phyloP scores from a whole-genome alignment of 1,139 yeast species.

The Eremothecium coryli region DNA sequence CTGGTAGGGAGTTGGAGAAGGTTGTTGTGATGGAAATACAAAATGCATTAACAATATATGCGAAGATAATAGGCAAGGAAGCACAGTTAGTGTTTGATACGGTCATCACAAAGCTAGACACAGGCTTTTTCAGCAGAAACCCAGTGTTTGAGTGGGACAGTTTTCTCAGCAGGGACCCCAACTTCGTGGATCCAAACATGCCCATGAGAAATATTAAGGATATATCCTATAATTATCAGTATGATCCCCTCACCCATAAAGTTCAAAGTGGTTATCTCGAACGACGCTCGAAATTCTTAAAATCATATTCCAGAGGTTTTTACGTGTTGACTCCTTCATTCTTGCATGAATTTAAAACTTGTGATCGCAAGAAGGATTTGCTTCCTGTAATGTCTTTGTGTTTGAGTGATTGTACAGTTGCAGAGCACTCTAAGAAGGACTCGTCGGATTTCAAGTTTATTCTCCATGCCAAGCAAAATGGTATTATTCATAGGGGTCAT shows the following conservation, averaged over 20 bases:
- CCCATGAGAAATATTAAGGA: constrained; percentile 61
- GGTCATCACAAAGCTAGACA: constrained; percentile 56
- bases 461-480: constrained; percentile 63
- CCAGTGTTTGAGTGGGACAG: constrained; percentile 85
- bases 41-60: constrained; percentile 64
- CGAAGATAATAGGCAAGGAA: constrained; percentile 58
- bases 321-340: constrained; percentile 84
- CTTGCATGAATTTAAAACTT: constrained; percentile 80
- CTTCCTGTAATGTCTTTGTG: constrained; percentile 83
- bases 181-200: constrained; percentile 66
- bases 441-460: constrained; percentile 73
- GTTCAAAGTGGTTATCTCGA: constrained; percentile 77
- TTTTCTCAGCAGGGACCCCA: constrained; percentile 62
- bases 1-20: constrained; percentile 82
- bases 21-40: constrained; percentile 83
- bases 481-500: constrained; percentile 65
- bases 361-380: constrained; percentile 74
- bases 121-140: constrained; percentile 70
- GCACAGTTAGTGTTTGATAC: constrained; percentile 58
- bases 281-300: constrained; percentile 81
- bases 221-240: constrained; percentile 55
- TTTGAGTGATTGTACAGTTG: constrained; percentile 69
- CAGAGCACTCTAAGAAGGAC: constrained; percentile 72
- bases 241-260: constrained; percentile 61
- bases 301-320: constrained; percentile 83